Conservation (phyloP, 129 eudicot species). For the Flaveria robusta region DNA sequence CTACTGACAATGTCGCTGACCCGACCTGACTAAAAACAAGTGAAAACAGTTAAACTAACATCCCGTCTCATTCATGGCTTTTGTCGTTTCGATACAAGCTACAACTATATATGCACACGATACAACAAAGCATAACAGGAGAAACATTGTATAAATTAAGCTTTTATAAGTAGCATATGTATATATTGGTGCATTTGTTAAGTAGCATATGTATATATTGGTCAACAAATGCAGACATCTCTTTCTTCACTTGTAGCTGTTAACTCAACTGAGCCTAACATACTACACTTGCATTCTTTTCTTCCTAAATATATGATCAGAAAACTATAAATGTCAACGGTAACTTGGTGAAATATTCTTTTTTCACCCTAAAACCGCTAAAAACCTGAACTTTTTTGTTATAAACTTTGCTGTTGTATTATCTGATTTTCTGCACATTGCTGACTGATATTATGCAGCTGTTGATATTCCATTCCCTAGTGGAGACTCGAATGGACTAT, state of each 20-base stretch:
- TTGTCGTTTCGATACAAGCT: background rate
- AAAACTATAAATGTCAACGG: constrained; percentile 6
- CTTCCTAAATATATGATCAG: constrained; percentile 21
- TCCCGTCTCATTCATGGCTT: background rate
- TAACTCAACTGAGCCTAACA: constrained; percentile 16
- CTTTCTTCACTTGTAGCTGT: background rate
- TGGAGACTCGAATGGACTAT: constrained; percentile 60
- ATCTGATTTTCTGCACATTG: background rate
- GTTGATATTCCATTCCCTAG: constrained; percentile 52
- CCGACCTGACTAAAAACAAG: background rate
- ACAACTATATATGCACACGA: constrained; percentile 10
- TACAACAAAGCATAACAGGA: background rate
- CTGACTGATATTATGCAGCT: constrained; percentile 42
- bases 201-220: constrained; percentile 10
- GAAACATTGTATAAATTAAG: constrained; percentile 19
- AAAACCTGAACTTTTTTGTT: constrained; percentile 23
- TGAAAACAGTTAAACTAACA: background rate
- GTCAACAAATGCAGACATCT: constrained; percentile 12
- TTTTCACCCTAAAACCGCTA: constrained; percentile 16
- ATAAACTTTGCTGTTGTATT: constrained; percentile 23
- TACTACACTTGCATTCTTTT: constrained; percentile 29
- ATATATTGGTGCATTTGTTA: too few species aligned
- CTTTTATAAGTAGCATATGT: constrained; percentile 19
- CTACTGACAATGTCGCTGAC: background rate
- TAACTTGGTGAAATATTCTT: constrained; percentile 20